A percentile compares a stretch with the other conserved stretches of the same genome.
These are phyloP conservation scores for Liriodendron chinense DNA, from an alignment of 164 flowering plant genomes.

Conservation along the genomic window DNA sequence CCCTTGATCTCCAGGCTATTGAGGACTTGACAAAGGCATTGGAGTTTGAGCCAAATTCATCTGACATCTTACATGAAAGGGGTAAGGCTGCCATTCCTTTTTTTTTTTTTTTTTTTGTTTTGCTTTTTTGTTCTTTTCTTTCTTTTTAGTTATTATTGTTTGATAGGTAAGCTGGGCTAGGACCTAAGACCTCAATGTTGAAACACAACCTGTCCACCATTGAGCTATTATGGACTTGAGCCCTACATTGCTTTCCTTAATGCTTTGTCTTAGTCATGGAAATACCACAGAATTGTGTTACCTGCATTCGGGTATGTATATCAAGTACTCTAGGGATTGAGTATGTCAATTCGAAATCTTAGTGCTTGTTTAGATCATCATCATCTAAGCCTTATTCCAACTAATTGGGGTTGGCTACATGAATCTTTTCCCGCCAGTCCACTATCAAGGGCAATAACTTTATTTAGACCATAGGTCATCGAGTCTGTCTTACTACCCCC, in stretches of 20 bases:
- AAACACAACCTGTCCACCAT: not conserved
- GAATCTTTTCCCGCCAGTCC: no score
- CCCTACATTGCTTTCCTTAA: not conserved
- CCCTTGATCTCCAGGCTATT: slow-evolving; percentile 65
- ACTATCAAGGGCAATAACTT: no score
- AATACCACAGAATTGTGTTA: not conserved
- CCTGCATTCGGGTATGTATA: not conserved
- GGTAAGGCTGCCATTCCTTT: slow-evolving; percentile 38
- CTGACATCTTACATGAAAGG: slow-evolving; percentile 93
- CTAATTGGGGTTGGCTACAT: no score
- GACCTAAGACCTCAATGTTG: not conserved
- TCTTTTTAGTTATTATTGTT: not conserved
- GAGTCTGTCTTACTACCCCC: no score
- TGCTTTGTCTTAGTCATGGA: not conserved
- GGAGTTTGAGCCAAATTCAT: slow-evolving; percentile 77
- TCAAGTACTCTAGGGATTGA: not conserved
- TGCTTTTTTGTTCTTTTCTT: no score
- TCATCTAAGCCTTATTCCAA: no score
- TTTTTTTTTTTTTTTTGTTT: not conserved
- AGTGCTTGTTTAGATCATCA: no score
- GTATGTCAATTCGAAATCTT: not conserved
- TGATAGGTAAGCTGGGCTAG: no score
- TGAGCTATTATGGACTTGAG: not conserved
- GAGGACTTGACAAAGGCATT: slow-evolving; percentile 84
- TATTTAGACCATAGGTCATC: no score